Percentiles rank a stretch among this genome's conserved stretches.
phyloP scores from a whole-genome alignment of 2,329 filamentous ascomycete species.

The Amphichorda felina region DNA sequence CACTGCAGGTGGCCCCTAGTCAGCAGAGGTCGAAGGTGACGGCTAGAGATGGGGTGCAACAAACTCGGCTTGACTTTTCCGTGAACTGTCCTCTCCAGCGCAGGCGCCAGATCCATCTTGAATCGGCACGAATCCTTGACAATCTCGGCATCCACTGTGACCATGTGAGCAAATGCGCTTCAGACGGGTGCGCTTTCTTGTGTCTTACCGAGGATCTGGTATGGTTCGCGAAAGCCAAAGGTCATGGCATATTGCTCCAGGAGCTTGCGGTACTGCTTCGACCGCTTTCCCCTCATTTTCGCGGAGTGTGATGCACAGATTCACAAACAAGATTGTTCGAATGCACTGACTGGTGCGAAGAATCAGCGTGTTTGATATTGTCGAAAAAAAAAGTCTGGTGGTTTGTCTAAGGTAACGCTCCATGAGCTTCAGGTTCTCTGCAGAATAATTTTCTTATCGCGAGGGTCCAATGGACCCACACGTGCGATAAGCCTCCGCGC shows the following conservation, averaged over 20 bases:
- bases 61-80: constrained; percentile 73
- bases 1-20: constrained; percentile 31
- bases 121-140: constrained; percentile 69
- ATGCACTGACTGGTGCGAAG: too few relatives aligned
- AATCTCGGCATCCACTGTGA: constrained; percentile 68
- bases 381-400: too few relatives aligned
- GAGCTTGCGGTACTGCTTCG: constrained; percentile 59
- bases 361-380: too few relatives aligned
- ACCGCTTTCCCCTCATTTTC: constrained; percentile 37
- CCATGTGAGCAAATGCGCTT: constrained; percentile 5
- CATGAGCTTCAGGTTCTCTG: too few relatives aligned
- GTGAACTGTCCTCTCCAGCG: constrained; percentile 72
- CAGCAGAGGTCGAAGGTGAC: constrained; percentile 6
- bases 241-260: constrained; percentile 84
- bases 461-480: too few relatives aligned
- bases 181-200: constrained; percentile 1
- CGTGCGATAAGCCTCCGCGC: too few relatives aligned
- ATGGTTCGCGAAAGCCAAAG: constrained; percentile 87
- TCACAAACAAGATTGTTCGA: not conserved
- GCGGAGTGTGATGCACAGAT: not conserved
- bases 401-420: too few relatives aligned
- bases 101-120: constrained; percentile 77
- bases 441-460: constrained; percentile 4
- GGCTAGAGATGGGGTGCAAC: constrained; percentile 15
- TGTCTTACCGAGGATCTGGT: constrained; percentile 65